Evolutionary conservation across 1,139 yeast genomes (phyloP), one percentile per base, ranked within the genome.

Genomic region (Nakaseomyces kungkrabaensis): DNA sequence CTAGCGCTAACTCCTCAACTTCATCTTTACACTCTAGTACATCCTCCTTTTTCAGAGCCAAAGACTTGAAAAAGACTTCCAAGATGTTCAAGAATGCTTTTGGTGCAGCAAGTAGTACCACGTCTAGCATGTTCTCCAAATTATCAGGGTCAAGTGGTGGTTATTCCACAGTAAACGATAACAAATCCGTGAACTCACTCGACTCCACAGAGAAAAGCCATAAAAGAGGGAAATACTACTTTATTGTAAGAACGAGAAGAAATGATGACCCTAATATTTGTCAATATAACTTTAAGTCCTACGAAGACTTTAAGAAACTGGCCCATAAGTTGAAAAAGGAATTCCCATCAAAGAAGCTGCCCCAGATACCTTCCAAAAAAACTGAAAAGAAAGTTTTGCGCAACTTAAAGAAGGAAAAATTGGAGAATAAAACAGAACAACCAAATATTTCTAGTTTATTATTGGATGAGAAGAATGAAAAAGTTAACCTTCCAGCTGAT

Each of bases 331-430:
- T 89, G 51, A 76, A 74, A 51, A 70, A 70, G 45, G 72, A 70
- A 48, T 83, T 79, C 57, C 95, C 96, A 0, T 95, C 95, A 0
- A 74, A 82, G 46, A 76, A 76, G 60, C 61, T 86, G 33, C 85
- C 94, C 0, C 74, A 73, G 9, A 68, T 85, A 11, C 88, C 97
- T 59, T 60, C 77, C 47, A 68, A 82, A 69, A 41, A 41, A n/a
- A 27, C 11, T 10, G 74, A 76, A 65, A 70, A 79, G 67, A 66
- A 68, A 59, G 58, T 29, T 4, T 33, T 43, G 26, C 32, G 37
- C 4, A 57, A 51, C 36, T 40, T 48, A 5, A 25, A 33, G 26
- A 47, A 24, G 31, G 60, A 58, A 48, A 55, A 48, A 47, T 49
- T 57, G 5, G 50, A 54, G 10, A 42, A 37, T 11, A 52, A 50